Evolutionary conservation across 2,329 filamentous ascomycete genomes (phyloP).

Genomic region (Phyllosticta capitalensis): DNA sequence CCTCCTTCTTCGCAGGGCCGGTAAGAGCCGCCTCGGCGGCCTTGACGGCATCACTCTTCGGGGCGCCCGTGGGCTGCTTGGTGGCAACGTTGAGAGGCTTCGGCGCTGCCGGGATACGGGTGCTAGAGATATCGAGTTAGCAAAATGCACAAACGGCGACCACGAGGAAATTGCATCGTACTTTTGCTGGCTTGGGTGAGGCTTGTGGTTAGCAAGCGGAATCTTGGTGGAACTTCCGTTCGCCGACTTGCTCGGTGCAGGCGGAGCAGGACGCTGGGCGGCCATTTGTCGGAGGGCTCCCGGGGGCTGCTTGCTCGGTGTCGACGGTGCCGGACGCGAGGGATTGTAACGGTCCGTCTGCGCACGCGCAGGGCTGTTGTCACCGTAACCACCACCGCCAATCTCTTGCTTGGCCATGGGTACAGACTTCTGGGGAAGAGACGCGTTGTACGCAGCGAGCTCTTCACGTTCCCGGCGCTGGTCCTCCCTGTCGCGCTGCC

Average conservation of each 20-base stretch:
- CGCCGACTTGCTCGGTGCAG: slow-evolving; percentile 47
- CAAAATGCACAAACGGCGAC: background rate
- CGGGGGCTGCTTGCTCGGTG: slow-evolving; percentile 50
- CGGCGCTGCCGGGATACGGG: slow-evolving; percentile 32
- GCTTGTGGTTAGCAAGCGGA: slow-evolving; percentile 12
- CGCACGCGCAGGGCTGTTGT: slow-evolving; percentile 33
- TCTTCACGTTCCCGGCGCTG: slow-evolving; percentile 50
- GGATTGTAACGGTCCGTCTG: slow-evolving; percentile 69
- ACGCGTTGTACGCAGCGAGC: slow-evolving; percentile 80
- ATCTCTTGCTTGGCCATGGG: slow-evolving; percentile 86
- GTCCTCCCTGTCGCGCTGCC: slow-evolving; percentile 31
- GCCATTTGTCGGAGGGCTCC: slow-evolving; percentile 43
- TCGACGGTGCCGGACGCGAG: slow-evolving; percentile 70
- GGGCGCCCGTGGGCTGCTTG: slow-evolving; percentile 39
- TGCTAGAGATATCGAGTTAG: background rate
- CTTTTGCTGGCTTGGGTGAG: slow-evolving; percentile 16
- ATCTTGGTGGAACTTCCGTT: slow-evolving; percentile 23
- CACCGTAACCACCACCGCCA: slow-evolving; percentile 50
- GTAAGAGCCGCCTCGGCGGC: slow-evolving; percentile 83
- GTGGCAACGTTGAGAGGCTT: slow-evolving; percentile 47
- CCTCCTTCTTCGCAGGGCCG: slow-evolving; percentile 51
- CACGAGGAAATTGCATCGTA: background rate
- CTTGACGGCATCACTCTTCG: slow-evolving; percentile 62
- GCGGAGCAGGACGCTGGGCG: slow-evolving; percentile 76
- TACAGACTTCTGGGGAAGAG: slow-evolving; percentile 69